Base-by-base conservation (phyloP, 1,139 yeast genomes). In the Yamadazyma kanchanaburiensis region DNA sequence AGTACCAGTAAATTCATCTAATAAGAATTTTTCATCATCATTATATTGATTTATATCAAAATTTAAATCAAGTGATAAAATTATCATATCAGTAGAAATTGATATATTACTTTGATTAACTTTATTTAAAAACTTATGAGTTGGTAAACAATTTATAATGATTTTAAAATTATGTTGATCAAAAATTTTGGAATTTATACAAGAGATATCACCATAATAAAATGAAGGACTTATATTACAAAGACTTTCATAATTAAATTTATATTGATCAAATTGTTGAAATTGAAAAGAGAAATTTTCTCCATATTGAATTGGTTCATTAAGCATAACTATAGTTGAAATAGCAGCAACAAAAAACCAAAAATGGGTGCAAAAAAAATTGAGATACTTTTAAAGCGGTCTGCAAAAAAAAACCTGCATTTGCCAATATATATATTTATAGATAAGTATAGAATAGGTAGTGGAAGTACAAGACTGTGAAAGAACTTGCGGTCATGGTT, bases 81-180 rank as follows among this genome's bases (percentile, higher is more conserved):
- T 49, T 7, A 67, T 52, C 37, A 64, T 56, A 40, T 68, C 71
- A 6, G 69, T 59, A 5, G 69, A 55, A 6, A 67, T 42, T 6
- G 53, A 45, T 10, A 55, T 33, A 10, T 20, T 6, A 6, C 43
- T 36, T 5, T 42, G 23, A 13, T 53, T 48, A 20, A 62, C 38
- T n/a, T 45, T 40, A 15, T 45, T 46, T 18, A 55, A 38, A 36
- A 67, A 67, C 18, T 43, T 45, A 32, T 47, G 40, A 1, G 73
- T 65, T 15, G 60, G 49, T 3, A 63, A 58, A 37, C 73, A 67
- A 44, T 65, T 68, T 34, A 68, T 57, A 23, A 68, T 51, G 15
- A 68, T 59, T 43, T 66, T 65, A 32, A 64, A 55, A 32, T 60
- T 57, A 31, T 52, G 43, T 15, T 46, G 38, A n/a, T 40, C 37